Percentiles rank a stretch among this genome's conserved stretches.
These are phyloP conservation scores for Vachellia collinsii DNA, from an alignment of 306 rosid genomes.

Conservation along the genomic window DNA sequence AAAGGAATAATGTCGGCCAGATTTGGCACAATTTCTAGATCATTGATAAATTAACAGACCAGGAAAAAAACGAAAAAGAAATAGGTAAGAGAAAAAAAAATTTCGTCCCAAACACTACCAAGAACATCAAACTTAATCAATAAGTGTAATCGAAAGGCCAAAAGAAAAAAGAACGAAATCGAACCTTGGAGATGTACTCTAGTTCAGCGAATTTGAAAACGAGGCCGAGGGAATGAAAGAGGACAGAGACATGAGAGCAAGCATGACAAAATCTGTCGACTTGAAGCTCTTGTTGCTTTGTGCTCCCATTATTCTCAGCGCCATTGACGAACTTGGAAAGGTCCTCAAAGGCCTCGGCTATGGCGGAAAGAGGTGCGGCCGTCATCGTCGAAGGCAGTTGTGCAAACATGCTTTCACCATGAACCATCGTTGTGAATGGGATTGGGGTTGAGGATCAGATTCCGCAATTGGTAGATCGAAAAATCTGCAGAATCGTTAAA, in stretches of 20 bases:
- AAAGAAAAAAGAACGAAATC: not conserved
- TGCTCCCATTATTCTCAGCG: not conserved
- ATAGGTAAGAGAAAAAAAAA: not conserved
- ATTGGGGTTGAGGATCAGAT: not conserved
- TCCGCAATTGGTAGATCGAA: not conserved
- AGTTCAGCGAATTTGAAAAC: conserved; percentile 96
- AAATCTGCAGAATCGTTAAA: not conserved
- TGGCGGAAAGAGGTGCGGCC: conserved; percentile 63
- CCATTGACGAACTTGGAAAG: conserved; percentile 37
- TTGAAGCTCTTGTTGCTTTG: conserved; percentile 36
- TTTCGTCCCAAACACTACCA: not conserved
- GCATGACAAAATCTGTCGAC: conserved; percentile 66
- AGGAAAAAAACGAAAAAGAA: not conserved
- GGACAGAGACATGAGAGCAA: conserved; percentile 75
- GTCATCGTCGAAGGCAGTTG: conserved; percentile 14
- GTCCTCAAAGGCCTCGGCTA: conserved; percentile 78
- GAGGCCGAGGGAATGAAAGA: conserved; percentile 79
- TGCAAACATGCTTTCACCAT: conserved; percentile 25
- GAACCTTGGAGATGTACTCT: conserved; percentile 88
- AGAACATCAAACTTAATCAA: not conserved
- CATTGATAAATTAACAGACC: not conserved
- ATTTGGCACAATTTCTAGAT: not conserved
- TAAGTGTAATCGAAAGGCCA: not conserved
- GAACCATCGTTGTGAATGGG: conserved; percentile 22
- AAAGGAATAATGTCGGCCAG: not conserved